phyloP scores from a whole-genome alignment of 129 eudicot species.

The Silybum marianum region DNA sequence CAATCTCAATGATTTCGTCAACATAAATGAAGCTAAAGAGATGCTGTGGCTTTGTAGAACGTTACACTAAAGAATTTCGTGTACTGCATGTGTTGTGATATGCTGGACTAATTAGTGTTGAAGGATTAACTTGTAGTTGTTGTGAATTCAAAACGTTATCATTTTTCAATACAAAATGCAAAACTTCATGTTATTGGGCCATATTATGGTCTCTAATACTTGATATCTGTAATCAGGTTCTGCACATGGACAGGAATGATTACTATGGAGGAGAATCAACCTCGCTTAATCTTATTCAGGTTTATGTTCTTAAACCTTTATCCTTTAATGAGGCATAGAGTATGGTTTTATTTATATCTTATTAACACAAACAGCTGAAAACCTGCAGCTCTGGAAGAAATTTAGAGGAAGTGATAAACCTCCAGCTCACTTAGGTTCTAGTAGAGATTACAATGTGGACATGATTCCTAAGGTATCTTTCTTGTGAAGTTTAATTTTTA shows the following conservation, averaged over 20 bases:
- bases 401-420: slow-evolving; percentile 94
- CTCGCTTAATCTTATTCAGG: slow-evolving; percentile 95
- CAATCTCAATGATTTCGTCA: background rate
- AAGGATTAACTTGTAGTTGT: background rate
- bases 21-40: background rate
- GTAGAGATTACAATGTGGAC: slow-evolving; percentile 96
- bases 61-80: background rate
- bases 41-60: background rate
- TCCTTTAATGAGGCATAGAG: background rate
- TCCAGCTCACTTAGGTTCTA: slow-evolving; percentile 90
- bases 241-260: slow-evolving; percentile 98
- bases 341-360: slow-evolving; percentile 10
- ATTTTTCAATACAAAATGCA: background rate
- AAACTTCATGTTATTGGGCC: background rate
- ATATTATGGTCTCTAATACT: slow-evolving; percentile 11
- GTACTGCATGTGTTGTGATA: background rate
- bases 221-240: slow-evolving; percentile 49
- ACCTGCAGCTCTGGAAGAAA: slow-evolving; percentile 80
- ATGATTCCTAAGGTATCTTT: slow-evolving; percentile 88
- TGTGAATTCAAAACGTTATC: background rate
- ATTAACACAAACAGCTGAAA: slow-evolving; percentile 13
- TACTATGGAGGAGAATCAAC: slow-evolving; percentile 98
- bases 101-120: background rate
- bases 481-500: background rate
- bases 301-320: slow-evolving; percentile 20